Percentiles rank a stretch among this genome's conserved stretches.
These are phyloP conservation scores for Neophaeococcomyces aloes DNA, from an alignment of 2,329 filamentous ascomycete species.

Conservation along the genomic window DNA sequence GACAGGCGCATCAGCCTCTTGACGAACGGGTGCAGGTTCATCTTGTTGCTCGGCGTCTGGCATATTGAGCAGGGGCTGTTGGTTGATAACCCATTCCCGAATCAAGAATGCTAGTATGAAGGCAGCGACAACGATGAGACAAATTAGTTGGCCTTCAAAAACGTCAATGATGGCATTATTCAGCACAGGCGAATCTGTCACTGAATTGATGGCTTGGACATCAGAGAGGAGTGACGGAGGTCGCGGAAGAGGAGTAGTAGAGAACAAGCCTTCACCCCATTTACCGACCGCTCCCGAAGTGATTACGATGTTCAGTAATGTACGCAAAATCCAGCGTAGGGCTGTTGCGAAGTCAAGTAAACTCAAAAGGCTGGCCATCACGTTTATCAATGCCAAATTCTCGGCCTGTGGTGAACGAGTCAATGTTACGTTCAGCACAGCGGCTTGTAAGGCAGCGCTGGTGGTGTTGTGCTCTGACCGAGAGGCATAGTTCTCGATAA, in stretches of 20 bases:
- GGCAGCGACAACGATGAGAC: constrained; percentile 75
- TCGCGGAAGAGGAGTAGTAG: constrained; percentile 19
- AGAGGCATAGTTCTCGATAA: neutral
- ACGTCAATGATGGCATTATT: constrained; percentile 75
- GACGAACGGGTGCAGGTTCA: constrained; percentile 9
- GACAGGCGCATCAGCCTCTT: constrained; percentile 8
- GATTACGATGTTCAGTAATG: constrained; percentile 1
- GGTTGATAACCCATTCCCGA: constrained; percentile 94
- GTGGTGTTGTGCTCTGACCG: constrained; percentile 1
- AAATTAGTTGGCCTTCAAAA: constrained; percentile 88
- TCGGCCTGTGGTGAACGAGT: neutral
- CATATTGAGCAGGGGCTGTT: constrained; percentile 86
- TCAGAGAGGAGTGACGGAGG: constrained; percentile 48
- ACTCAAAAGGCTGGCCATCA: constrained; percentile 6
- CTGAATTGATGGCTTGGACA: constrained; percentile 41
- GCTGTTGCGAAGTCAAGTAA: constrained; percentile 22
- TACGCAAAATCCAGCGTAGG: constrained; percentile 10
- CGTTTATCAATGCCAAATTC: neutral
- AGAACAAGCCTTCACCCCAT: constrained; percentile 5
- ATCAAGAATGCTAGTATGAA: constrained; percentile 98
- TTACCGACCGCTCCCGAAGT: neutral
- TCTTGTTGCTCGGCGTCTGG: constrained; percentile 47
- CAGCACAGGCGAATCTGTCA: constrained; percentile 58
- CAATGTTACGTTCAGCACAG: constrained; percentile 7
- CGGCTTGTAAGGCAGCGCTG: neutral